A percentile compares a stretch with the other conserved stretches of the same genome.
Evolutionary conservation across 1,284 basidiomycete species (phyloP).

Genomic region (Peniophora sp.): DNA sequence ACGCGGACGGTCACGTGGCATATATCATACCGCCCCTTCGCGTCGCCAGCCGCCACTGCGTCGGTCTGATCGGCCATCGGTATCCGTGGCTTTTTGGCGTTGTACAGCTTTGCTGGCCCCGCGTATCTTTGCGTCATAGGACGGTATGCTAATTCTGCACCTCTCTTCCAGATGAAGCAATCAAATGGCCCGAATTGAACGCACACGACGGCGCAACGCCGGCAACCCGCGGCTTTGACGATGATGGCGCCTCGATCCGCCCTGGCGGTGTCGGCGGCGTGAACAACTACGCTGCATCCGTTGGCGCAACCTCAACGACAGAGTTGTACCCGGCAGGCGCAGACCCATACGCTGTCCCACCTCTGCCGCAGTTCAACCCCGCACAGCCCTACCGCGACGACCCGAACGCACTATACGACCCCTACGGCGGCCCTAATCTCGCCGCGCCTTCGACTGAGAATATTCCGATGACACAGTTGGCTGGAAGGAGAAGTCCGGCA

Average conservation of each 20-base stretch:
- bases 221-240: constrained; percentile 57
- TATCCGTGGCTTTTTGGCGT: neutral
- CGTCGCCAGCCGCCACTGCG: neutral
- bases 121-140: neutral
- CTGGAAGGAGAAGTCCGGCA: constrained; percentile 22
- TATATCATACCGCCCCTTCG: neutral
- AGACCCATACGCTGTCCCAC: constrained; percentile 76
- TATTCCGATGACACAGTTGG: constrained; percentile 74
- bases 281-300: constrained; percentile 30
- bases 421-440: constrained; percentile 67
- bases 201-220: constrained; percentile 44
- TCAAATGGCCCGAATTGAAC: constrained; percentile 83
- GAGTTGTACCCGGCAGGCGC: constrained; percentile 29
- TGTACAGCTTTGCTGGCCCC: neutral
- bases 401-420: constrained; percentile 63
- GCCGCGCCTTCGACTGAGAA: constrained; percentile 44
- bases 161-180: constrained; percentile 53
- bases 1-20: neutral
- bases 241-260: constrained; percentile 43
- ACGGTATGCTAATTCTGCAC: no score
- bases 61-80: neutral
- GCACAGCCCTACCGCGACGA: constrained; percentile 67
- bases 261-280: constrained; percentile 26
- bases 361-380: constrained; percentile 76
- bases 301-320: constrained; percentile 43